Evolutionary conservation across 331 rosid genomes (phyloP), one percentile per base, ranked within the genome.

Genomic region (Saraca asoca): DNA sequence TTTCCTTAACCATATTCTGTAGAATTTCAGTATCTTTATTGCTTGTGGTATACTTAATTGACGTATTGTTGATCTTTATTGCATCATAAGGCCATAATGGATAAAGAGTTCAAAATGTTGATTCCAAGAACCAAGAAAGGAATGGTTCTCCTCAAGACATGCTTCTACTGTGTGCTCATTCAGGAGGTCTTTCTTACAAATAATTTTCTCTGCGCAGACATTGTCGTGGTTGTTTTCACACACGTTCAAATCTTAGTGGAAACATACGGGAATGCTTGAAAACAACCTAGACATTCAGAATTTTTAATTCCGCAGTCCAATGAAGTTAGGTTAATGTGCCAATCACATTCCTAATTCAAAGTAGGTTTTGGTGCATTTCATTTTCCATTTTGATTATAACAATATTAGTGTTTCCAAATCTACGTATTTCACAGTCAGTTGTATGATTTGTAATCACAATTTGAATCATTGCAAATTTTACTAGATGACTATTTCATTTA

Each of bases 191-290:
- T 38, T 42, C 18, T 45, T 45, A 50, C 35, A 42, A 34, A 15
- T 16, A 43, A 24, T 29, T 6, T 15, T 17, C 13, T 58, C 7
- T 18, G 5, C 13, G 64, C 51, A 46, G 13, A 9, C 12, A 14
- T 12, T 13, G 14, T 13, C 12, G 46, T 35, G 46, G 18, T 49
- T 58, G 42, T 45, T 43, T 12, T 43, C 5, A 9, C 52, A 69
- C 70, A 62, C 18, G 64, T 52, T 12, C 55, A 48, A 42, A 15
- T 44, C 56, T 17, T 45, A 57, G 44, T 72, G 57, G 56, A 18
- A 60, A 42, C 0, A 38, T 19, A 24, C 24, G 48, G 15, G 62
- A 61, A 51, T 18, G 31, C 58, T 16, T 18, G 64, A 54, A 53
- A 45, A 51, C 49, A 43, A 34, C 3, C 13, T 43, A 50, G 48